These are phyloP conservation scores for Fusarium sp. DNA, from an alignment of 2,329 filamentous ascomycete genomes.

Conservation along the genomic window DNA sequence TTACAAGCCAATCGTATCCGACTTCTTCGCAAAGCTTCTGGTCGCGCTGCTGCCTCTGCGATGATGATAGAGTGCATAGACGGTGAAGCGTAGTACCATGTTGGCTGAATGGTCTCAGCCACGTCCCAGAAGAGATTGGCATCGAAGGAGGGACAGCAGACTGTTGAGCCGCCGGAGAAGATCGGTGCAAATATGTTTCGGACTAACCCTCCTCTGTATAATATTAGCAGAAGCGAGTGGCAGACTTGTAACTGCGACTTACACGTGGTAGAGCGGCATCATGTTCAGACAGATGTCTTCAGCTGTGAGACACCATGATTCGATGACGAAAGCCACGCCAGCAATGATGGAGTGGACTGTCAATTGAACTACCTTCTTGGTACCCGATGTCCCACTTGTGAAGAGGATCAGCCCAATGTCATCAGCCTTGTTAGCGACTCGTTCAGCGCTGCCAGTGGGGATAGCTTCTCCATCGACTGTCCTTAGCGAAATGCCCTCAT, in stretches of 20 bases:
- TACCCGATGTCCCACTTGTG: conserved; percentile 6
- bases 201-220: neutral
- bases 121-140: conserved; percentile 17
- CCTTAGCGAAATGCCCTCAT: neutral
- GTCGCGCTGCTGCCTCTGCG: neutral
- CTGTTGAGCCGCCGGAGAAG: neutral
- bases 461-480: neutral
- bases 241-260: neutral
- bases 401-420: conserved; percentile 13
- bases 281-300: conserved; percentile 8
- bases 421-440: conserved; percentile 1
- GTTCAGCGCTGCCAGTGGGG: rapidly evolving
- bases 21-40: neutral
- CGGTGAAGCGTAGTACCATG: conserved; percentile 15
- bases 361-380: neutral
- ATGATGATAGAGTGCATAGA: conserved; percentile 11
- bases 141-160: conserved; percentile 6
- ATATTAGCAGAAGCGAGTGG: rapidly evolving
- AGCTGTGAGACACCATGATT: neutral
- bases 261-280: conserved; percentile 19
- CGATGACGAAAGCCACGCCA: conserved; percentile 8
- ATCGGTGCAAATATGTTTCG: conserved; percentile 1
- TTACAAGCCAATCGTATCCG: conserved; percentile 4
- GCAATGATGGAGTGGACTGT: neutral
- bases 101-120: neutral